phyloP scores from a whole-genome alignment of 495 filamentous ascomycete species.

The Hypoxylon intermedium region DNA sequence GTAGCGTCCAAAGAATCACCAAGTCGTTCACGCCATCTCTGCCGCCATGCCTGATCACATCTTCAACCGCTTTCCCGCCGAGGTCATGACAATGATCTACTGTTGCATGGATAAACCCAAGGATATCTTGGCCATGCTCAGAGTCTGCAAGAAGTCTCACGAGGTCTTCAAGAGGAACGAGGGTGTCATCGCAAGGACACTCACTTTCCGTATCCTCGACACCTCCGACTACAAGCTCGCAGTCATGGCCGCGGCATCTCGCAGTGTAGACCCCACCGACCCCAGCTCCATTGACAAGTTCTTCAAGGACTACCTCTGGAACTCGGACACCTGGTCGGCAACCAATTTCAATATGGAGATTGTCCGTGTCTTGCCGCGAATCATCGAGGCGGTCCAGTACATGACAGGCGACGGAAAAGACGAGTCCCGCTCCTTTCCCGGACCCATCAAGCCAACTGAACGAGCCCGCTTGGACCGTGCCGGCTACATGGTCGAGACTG shows the following conservation, averaged over 20 bases:
- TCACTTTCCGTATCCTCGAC: neutral
- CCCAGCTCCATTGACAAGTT: neutral
- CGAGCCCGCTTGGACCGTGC: neutral
- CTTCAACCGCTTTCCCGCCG: neutral
- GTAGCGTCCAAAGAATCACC: too few species aligned
- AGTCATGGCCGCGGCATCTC: conserved; percentile 12
- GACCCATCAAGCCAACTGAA: too few species aligned
- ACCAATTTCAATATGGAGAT: neutral
- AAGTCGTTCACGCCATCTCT: too few species aligned
- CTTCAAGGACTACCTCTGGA: neutral
- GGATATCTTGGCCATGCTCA: conserved; percentile 8
- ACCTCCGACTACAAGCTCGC: neutral
- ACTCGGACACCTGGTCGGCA: neutral
- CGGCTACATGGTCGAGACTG: conserved; percentile 9
- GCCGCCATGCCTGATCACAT: too few species aligned
- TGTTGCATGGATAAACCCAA: neutral
- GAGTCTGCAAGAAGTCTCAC: neutral
- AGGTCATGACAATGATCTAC: conserved; percentile 2
- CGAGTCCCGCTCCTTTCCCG: too few species aligned
- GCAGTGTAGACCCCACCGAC: neutral
- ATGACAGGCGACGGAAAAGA: too few species aligned
- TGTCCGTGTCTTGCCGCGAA: neutral
- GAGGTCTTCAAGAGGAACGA: neutral
- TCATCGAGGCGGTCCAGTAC: too few species aligned
- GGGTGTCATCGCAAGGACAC: neutral